phyloP scores from a whole-genome alignment of 257 asterid genomes.

The Solanum corneliomulleri region DNA sequence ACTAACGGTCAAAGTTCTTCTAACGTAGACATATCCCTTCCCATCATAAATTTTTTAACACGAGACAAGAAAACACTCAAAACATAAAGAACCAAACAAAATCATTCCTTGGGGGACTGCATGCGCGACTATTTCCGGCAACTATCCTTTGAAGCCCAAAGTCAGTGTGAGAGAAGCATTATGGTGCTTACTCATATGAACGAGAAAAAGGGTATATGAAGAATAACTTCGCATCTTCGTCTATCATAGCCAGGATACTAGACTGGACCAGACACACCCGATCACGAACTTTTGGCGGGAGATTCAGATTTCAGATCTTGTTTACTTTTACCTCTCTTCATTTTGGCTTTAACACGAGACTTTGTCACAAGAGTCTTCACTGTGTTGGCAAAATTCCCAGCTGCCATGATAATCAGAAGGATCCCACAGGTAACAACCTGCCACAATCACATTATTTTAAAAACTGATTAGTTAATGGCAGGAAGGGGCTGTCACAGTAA shows the following conservation, averaged over 20 bases:
- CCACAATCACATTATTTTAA: not conserved
- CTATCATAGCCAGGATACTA: conserved; percentile 3
- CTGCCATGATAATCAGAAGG: conserved; percentile 89
- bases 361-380: conserved; percentile 82
- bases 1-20: not conserved
- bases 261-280: not conserved
- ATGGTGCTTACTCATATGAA: not conserved
- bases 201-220: not conserved
- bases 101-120: not conserved
- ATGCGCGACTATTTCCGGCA: not conserved
- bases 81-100: not conserved
- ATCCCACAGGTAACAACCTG: conserved; percentile 90
- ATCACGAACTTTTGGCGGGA: conserved; percentile 25
- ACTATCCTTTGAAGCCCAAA: conserved; percentile 1
- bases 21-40: not conserved
- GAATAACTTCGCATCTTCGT: not conserved
- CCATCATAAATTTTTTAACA: not conserved
- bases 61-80: not conserved
- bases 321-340: conserved; percentile 65
- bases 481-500: not conserved
- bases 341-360: conserved; percentile 77
- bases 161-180: not conserved
- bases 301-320: conserved; percentile 46
- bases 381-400: conserved; percentile 78
- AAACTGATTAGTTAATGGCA: not conserved